Percentiles rank a stretch among this genome's conserved stretches.
These are phyloP conservation scores for Sclerotinia subarctica DNA, from an alignment of 2,329 filamentous ascomycete species.

Conservation along the genomic window DNA sequence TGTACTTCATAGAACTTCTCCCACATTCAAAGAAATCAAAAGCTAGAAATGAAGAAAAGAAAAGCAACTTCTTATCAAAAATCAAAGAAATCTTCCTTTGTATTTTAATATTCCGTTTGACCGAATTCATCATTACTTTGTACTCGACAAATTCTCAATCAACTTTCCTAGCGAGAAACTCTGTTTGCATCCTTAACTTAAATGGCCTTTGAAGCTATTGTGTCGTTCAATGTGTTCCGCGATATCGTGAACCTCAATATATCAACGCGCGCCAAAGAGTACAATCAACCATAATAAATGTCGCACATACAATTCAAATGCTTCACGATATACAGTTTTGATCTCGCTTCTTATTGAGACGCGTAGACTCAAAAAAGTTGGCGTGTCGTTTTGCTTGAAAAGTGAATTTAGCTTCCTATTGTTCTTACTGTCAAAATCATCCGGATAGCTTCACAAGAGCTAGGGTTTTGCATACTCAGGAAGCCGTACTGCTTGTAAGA, in stretches of 20 bases:
- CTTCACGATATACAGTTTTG: background rate
- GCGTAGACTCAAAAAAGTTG: slow-evolving; percentile 1
- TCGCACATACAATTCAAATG: slow-evolving; percentile 14
- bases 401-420: slow-evolving; percentile 15
- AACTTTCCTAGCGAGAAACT: slow-evolving; percentile 11
- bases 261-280: slow-evolving; percentile 18
- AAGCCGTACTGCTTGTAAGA: background rate
- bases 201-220: slow-evolving; percentile 19
- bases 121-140: slow-evolving; percentile 14
- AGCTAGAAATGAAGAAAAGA: background rate
- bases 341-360: slow-evolving; percentile 15
- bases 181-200: slow-evolving; percentile 20
- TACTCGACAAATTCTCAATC: background rate
- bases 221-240: slow-evolving; percentile 16
- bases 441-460: slow-evolving; percentile 1
- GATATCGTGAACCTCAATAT: slow-evolving; percentile 18
- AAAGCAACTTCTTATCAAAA: background rate
- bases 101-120: background rate
- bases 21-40: background rate
- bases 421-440: slow-evolving; percentile 3
- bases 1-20: background rate
- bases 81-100: background rate
- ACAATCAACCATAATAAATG: slow-evolving; percentile 18
- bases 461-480: background rate
- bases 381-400: background rate